Base-by-base conservation (phyloP, 1,139 yeast species). In the Geotrichum citri-aurantii region DNA sequence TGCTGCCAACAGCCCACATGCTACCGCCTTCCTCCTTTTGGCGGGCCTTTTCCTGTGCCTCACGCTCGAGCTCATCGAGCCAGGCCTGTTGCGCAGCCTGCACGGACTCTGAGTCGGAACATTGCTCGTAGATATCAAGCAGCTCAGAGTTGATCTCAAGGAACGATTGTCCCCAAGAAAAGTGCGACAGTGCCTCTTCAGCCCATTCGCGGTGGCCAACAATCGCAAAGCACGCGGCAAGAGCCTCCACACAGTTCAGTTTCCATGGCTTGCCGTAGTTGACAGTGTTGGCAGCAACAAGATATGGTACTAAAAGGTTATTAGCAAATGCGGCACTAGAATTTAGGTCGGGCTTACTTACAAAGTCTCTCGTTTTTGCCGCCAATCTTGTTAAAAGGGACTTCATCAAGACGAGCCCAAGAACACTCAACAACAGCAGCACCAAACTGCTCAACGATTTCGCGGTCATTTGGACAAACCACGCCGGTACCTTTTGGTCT, bases 381-480 rank as follows among this genome's bases (percentile, higher is more conserved):
- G 2, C 99, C 98, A 61, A 93, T 92, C 69, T 88, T 89, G 63
- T 79, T 77, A 72, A 93, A 93, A 1, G 99, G 99, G n/a, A 93
- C 84, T 71, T 93, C 99, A 59, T 91, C 96, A 24, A 95, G 72
- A 62, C 98, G 77, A 0, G 99, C 99, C 99, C 99, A 93, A 1
- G 97, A 91, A 73, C 98, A 93, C 71, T 93, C 99, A 1, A 93
- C 99, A 8, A 93, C 99, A 0, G 99, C 97, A 12, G 92, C 95
- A 40, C 99, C 99, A 56, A 78, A 73, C 50, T 79, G 78, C 67
- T 88, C 96, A 0, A 92, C 96, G 21, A 89, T 78, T 58, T 83
- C 89, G 48, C 75, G 69, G 71, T 93, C 99, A 65, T 88, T 79
- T 0, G 99, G 99, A 71, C 97, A 90, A 1, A 93, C 97, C 1